phyloP scores from a whole-genome alignment of 371 early-diverging fungal genomes.

The Mortierella sp. region DNA sequence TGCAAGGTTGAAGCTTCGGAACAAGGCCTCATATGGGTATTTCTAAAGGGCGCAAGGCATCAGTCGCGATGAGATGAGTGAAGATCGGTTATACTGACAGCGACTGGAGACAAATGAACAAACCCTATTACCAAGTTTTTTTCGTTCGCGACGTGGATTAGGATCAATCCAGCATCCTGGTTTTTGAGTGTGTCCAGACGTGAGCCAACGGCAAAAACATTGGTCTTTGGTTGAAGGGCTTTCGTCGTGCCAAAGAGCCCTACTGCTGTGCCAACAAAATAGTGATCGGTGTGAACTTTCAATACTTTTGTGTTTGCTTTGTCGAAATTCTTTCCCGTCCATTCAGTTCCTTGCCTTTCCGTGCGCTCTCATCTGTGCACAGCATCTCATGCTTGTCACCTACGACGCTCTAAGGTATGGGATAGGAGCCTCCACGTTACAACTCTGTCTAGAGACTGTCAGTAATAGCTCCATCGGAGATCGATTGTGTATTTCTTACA shows the following conservation, averaged over 20 bases:
- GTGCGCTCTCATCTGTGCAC: constrained; percentile 81
- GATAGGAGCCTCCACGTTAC: neutral
- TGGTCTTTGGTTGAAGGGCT: constrained; percentile 76
- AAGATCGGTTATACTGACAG: too few species aligned
- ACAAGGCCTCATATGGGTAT: constrained; percentile 80
- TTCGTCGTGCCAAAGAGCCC: constrained; percentile 72
- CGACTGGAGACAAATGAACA: too few species aligned
- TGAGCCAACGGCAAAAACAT: constrained; percentile 79
- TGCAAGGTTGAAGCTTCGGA: constrained; percentile 86
- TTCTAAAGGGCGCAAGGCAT: constrained; percentile 53
- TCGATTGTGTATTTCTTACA: constrained; percentile 46
- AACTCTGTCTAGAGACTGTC: neutral
- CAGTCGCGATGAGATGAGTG: neutral
- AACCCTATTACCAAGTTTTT: constrained; percentile 65
- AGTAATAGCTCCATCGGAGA: too few species aligned
- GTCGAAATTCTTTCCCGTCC: neutral
- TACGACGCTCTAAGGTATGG: constrained; percentile 62
- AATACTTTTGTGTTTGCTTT: too few species aligned
- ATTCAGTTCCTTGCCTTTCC: constrained; percentile 57
- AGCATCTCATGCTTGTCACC: constrained; percentile 87
- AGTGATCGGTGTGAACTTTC: too few species aligned
- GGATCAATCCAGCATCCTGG: constrained; percentile 80
- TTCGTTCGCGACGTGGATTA: constrained; percentile 85
- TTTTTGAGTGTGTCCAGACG: constrained; percentile 75
- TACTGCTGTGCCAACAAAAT: neutral